Evolutionary conservation across 1,284 basidiomycete genomes (phyloP).

Genomic region (Ustilago esculenta): DNA sequence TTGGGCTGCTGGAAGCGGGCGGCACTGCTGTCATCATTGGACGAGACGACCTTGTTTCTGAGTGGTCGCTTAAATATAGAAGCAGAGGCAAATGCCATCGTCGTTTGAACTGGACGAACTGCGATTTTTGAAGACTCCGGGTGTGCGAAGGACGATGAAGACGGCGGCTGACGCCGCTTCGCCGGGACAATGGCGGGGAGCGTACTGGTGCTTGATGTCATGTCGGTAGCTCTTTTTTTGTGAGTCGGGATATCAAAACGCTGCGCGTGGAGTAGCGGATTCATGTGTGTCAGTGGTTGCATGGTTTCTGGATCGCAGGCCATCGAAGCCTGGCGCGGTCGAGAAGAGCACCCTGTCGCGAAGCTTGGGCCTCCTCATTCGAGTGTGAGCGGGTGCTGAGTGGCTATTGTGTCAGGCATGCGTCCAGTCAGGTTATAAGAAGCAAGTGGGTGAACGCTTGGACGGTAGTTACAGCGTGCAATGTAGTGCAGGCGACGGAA

Average conservation of each 20-base stretch:
- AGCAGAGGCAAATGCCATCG: too few species aligned
- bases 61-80: constrained; percentile 7
- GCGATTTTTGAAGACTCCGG: constrained; percentile 16
- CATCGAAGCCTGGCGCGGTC: not conserved
- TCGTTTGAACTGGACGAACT: too few species aligned
- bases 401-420: constrained; percentile 1
- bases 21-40: constrained; percentile 37
- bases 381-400: not conserved
- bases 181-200: constrained; percentile 6
- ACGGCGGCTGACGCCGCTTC: constrained; percentile 29
- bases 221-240: not conserved
- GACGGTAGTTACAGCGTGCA: too few species aligned
- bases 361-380: constrained; percentile 15
- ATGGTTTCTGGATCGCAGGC: constrained; percentile 4
- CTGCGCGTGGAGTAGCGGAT: constrained; percentile 17
- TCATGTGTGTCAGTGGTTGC: constrained; percentile 24
- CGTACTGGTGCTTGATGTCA: constrained; percentile 1
- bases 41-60: constrained; percentile 27
- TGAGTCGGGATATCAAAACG: not conserved
- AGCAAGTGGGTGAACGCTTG: too few species aligned
- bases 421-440: too few species aligned
- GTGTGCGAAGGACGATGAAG: constrained; percentile 12
- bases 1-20: constrained; percentile 40
- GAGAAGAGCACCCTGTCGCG: not conserved
- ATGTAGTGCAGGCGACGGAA: too few species aligned